phyloP scores from a whole-genome alignment of 371 early-diverging fungal species.

The Mortierella sp. region DNA sequence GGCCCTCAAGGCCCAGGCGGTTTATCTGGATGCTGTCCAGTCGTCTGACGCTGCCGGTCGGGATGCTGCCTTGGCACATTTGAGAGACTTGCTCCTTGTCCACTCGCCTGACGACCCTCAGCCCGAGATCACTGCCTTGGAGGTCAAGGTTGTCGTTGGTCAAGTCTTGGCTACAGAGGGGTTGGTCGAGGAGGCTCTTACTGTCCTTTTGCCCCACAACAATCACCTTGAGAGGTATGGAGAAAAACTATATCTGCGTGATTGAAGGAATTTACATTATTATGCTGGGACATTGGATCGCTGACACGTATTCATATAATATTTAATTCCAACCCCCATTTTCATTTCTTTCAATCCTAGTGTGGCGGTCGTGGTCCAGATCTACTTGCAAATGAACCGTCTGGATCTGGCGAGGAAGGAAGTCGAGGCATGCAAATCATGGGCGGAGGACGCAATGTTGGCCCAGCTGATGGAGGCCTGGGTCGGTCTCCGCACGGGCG shows the following conservation, averaged over 20 bases:
- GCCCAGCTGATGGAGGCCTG: conserved; percentile 96
- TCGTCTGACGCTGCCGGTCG: conserved; percentile 48
- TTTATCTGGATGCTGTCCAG: conserved; percentile 55
- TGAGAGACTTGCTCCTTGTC: conserved; percentile 45
- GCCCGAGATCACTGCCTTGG: conserved; percentile 42
- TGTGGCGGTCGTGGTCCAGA: conserved; percentile 82
- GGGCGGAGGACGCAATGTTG: conserved; percentile 93
- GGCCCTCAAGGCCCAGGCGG: conserved; percentile 55
- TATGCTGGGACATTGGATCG: background rate
- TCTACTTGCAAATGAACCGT: conserved; percentile 86
- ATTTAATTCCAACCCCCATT: background rate
- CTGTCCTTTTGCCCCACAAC: conserved; percentile 73
- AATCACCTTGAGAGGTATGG: conserved; percentile 86
- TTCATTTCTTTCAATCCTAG: conserved; percentile 53
- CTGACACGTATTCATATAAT: conserved; percentile 20
- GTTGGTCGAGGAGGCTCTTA: conserved; percentile 74
- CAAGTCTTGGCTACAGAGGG: conserved; percentile 64
- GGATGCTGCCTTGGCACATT: conserved; percentile 46
- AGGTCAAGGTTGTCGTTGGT: conserved; percentile 63
- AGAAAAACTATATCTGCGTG: background rate
- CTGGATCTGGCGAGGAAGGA: conserved; percentile 91
- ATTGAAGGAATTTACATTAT: background rate
- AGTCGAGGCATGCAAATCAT: conserved; percentile 76
- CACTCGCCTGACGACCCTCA: conserved; percentile 38
- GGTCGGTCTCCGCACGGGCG: conserved; percentile 83